phyloP scores from a whole-genome alignment of 106 monocot genomes.

The Triglochin maritima region DNA sequence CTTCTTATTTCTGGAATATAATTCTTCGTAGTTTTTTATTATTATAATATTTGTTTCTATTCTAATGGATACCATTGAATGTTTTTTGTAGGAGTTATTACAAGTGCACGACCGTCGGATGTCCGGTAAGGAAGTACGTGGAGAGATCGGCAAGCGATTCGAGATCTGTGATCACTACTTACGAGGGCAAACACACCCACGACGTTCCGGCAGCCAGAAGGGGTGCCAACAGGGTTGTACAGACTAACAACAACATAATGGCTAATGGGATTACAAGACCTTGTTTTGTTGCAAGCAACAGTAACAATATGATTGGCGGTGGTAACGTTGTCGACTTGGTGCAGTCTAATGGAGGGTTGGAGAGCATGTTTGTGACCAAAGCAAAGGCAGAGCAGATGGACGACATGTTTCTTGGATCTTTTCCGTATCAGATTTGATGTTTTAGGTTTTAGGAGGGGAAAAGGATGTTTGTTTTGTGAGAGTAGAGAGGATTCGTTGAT shows the following conservation, averaged over 20 bases:
- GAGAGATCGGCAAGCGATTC: conserved; percentile 76
- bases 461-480: too few species aligned
- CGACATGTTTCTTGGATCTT: conserved; percentile 31
- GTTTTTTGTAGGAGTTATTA: conserved; percentile 65
- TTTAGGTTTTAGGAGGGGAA: too few species aligned
- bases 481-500: too few species aligned
- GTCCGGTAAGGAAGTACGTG: conserved; percentile 83
- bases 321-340: too few species aligned
- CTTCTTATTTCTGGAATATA: neutral
- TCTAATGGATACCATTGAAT: neutral
- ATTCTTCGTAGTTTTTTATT: too few species aligned
- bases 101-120: conserved; percentile 74
- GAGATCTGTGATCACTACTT: conserved; percentile 74
- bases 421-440: neutral
- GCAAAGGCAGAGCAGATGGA: conserved; percentile 43
- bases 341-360: neutral
- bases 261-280: conserved; percentile 13
- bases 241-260: conserved; percentile 9
- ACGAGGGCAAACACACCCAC: conserved; percentile 96
- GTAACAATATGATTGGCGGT: conserved; percentile 1
- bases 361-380: conserved; percentile 5
- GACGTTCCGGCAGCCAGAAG: conserved; percentile 68
- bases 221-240: neutral
- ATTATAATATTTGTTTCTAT: too few species aligned
- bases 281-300: conserved; percentile 5